These are phyloP conservation scores for Rostrohypoxylon terebratum DNA, from an alignment of 495 filamentous ascomycete species.

Conservation along the genomic window DNA sequence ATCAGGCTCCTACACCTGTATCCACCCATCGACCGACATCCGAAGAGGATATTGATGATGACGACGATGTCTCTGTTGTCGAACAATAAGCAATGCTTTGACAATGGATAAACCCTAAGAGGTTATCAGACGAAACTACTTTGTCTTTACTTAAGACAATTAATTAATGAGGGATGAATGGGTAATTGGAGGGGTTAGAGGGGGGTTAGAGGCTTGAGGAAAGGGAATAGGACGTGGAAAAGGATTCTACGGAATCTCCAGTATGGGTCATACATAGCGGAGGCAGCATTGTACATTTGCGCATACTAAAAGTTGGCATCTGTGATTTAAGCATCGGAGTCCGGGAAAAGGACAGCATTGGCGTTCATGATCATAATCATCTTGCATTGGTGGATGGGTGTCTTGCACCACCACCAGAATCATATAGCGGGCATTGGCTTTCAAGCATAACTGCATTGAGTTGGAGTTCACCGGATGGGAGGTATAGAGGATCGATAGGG, in stretches of 20 bases:
- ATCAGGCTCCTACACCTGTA: constrained; percentile 13
- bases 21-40: neutral
- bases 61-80: neutral
- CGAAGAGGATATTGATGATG: neutral
- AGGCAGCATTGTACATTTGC: constrained; percentile 3
- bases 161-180: constrained; percentile 1
- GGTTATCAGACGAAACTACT: too few relatives aligned
- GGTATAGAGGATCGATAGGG: constrained; percentile 6
- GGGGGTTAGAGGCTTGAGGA: neutral
- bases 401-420: neutral
- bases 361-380: constrained; percentile 9
- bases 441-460: neutral
- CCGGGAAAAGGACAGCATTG: neutral
- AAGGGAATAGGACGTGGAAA: neutral
- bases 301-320: constrained; percentile 3
- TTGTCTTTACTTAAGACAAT: neutral
- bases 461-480: neutral
- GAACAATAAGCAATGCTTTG: constrained; percentile 1
- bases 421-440: constrained; percentile 4
- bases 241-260: neutral
- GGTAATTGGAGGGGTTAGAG: neutral
- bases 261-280: neutral
- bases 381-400: constrained; percentile 19
- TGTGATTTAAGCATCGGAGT: neutral
- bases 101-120: neutral